Evolutionary conservation across 2,329 filamentous ascomycete species (phyloP).

Genomic region (Monosporascus sp.): DNA sequence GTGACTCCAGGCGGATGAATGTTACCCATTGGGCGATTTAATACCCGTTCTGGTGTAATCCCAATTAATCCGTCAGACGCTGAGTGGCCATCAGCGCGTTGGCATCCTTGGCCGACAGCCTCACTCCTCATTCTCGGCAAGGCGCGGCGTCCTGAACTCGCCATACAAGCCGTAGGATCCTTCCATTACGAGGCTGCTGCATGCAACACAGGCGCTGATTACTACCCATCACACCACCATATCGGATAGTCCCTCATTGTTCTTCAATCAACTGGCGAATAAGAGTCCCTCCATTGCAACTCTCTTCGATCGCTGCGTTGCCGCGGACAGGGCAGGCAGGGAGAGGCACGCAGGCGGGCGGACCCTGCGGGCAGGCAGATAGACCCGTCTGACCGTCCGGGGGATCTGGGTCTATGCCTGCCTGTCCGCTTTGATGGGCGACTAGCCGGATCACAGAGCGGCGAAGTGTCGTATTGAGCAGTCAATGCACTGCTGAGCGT

Average conservation of each 20-base stretch:
- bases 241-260: constrained; percentile 26
- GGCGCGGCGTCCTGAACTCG: constrained; percentile 10
- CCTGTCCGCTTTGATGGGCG: too few relatives aligned
- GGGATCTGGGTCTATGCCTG: too few relatives aligned
- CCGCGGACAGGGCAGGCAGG: too few relatives aligned
- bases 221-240: constrained; percentile 22
- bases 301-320: too few relatives aligned
- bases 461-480: too few relatives aligned
- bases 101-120: constrained; percentile 26
- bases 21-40: background rate
- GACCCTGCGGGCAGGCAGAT: background rate
- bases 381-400: background rate
- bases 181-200: constrained; percentile 30
- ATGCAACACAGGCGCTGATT: constrained; percentile 23
- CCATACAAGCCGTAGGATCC: constrained; percentile 7
- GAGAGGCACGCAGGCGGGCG: background rate
- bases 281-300: background rate
- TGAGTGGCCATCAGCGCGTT: background rate
- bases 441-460: too few relatives aligned
- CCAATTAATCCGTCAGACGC: background rate
- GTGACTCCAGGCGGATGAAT: background rate
- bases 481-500: too few relatives aligned
- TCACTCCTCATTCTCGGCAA: constrained; percentile 28
- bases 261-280: background rate
- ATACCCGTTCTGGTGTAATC: background rate